Evolutionary conservation across 345 rosid genomes (phyloP).

Genomic region (Psidium guajava): DNA sequence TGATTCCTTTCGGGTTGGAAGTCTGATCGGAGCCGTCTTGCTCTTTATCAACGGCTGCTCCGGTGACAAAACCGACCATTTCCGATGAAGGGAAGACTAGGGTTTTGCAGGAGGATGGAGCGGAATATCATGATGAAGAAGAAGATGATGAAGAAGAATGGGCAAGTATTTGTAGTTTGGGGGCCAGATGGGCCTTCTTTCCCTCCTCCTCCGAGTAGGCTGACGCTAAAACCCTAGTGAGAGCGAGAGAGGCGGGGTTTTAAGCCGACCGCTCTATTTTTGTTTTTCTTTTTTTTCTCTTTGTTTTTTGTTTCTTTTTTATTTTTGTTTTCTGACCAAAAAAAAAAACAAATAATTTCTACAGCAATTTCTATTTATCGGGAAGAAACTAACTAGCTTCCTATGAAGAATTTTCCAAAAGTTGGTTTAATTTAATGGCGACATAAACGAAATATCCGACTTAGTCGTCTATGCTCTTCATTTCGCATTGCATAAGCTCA

Average conservation of each 20-base stretch:
- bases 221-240: not conserved
- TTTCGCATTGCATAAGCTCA: not conserved
- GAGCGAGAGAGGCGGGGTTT: not conserved
- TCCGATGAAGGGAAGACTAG: not conserved
- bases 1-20: constrained; percentile 17
- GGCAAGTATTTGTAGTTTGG: not conserved
- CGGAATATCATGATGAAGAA: not conserved
- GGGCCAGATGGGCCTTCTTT: not conserved
- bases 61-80: constrained; percentile 43
- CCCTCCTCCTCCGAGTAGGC: not conserved
- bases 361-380: not conserved
- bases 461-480: not conserved
- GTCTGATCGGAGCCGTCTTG: constrained; percentile 9
- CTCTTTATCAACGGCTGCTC: constrained; percentile 14
- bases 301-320: not conserved
- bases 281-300: not conserved
- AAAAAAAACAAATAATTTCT: not conserved
- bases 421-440: too few species aligned
- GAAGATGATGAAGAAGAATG: not conserved
- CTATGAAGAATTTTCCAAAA: not conserved
- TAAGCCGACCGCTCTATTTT: not conserved
- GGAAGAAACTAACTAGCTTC: not conserved
- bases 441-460: not conserved
- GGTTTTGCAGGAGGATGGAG: not conserved
- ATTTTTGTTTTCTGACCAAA: not conserved